phyloP scores from a whole-genome alignment of 2,329 filamentous ascomycete genomes.

The Ceratocystis smalleyi region DNA sequence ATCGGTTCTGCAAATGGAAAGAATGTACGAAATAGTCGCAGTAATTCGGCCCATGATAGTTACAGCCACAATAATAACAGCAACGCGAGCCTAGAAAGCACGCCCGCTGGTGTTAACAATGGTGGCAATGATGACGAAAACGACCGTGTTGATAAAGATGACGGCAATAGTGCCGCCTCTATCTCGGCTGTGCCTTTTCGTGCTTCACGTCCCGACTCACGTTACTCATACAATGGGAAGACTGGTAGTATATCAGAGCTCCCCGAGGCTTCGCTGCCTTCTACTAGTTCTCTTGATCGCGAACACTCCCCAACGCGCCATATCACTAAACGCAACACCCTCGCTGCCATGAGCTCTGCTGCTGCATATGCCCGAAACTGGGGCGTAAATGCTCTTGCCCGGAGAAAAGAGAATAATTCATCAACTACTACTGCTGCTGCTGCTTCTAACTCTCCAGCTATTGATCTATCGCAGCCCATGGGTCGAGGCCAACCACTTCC shows the following conservation, averaged over 20 bases:
- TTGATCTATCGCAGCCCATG: slow-evolving; percentile 51
- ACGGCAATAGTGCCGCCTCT: background rate
- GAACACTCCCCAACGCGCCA: background rate
- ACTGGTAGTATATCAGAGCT: background rate
- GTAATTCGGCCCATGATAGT: background rate
- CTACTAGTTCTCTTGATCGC: background rate
- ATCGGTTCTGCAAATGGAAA: slow-evolving; percentile 1
- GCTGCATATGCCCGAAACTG: slow-evolving; percentile 42
- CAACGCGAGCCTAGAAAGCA: slow-evolving; percentile 17
- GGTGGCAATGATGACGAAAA: background rate
- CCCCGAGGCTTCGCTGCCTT: background rate
- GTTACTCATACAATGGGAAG: background rate
- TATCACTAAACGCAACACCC: slow-evolving; percentile 24
- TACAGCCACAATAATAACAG: slow-evolving; percentile 15
- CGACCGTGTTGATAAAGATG: background rate
- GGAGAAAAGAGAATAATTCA: slow-evolving; percentile 26
- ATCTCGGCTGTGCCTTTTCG: background rate
- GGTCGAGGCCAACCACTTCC: slow-evolving; percentile 70
- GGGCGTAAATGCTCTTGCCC: slow-evolving; percentile 42
- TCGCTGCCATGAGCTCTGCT: slow-evolving; percentile 40
- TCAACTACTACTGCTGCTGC: slow-evolving; percentile 8
- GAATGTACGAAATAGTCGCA: background rate
- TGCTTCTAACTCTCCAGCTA: slow-evolving; percentile 18
- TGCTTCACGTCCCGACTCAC: slow-evolving; percentile 8
- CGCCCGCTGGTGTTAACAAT: background rate